Evolutionary conservation across 352 stramenopile species (phyloP), one percentile per base, ranked within the genome.

Genomic region (Pythium plurisporium): DNA sequence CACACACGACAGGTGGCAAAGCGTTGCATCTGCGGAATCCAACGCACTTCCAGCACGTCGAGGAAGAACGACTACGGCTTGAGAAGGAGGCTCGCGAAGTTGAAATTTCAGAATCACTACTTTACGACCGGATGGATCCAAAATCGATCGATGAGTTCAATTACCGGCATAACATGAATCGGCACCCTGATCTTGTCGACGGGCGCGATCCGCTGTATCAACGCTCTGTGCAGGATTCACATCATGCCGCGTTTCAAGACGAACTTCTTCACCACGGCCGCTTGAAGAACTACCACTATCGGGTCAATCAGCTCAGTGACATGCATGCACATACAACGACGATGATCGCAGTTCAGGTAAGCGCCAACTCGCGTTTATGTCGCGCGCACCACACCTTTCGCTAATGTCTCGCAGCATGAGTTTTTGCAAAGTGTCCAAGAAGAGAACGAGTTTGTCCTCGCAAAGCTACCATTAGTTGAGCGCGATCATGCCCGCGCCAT

Each of bases 101-200:
- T 10, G 73, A 87, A 17, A 46, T 86, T 15, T 42, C 54, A 0
- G 82, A 93, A 25, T 52, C 60, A 0, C 50, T 82, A 19, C 46
- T 88, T 11, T 93, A 93, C 38, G 80, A 91, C 46, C 62, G 76
- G 1, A 56, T 70, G 25, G 70, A 76, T 17, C 78, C 77, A 0
- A 86, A 88, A 55, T 69, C 66, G 0, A 93, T 93, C 14, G 80
- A 86, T 5, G 73, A 82, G 0, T 74, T 89, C 29, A 86, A 93
- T 41, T 90, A 77, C 29, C 74, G 82, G 1, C 82, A 93, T 29
- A 65, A 70, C 1, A 74, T 91, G 8, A 74, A 87, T 48, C 70
- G 76, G 0, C 50, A 71, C 23, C 52, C 56, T 7, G 45, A 73
- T 1, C 22, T 62, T 23, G 44, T 67, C 0, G 54, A 69, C 14